Evolutionary conservation across 2,329 filamentous ascomycete species (phyloP).

Genomic region (Claviceps humidiphila): DNA sequence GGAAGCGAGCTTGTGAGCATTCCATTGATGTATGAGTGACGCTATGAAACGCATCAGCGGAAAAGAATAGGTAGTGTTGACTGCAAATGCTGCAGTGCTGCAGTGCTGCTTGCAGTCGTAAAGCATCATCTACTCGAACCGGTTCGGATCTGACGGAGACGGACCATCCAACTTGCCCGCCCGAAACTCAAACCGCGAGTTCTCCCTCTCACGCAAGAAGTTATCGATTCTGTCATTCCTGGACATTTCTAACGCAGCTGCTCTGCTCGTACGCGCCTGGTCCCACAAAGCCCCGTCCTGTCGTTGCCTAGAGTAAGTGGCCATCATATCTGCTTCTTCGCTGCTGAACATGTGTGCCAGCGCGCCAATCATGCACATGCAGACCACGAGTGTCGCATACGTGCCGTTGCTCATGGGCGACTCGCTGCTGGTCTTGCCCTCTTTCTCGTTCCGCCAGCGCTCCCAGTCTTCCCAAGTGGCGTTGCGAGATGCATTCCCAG

Average conservation of each 20-base stretch:
- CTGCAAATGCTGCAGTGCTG: neutral
- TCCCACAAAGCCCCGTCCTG: slow-evolving; percentile 53
- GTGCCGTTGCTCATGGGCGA: slow-evolving; percentile 65
- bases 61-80: neutral
- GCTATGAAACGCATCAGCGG: too few relatives aligned
- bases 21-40: too few relatives aligned
- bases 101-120: neutral
- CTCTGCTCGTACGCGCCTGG: slow-evolving; percentile 39
- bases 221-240: slow-evolving; percentile 58
- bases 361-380: slow-evolving; percentile 55
- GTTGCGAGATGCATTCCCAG: slow-evolving; percentile 46
- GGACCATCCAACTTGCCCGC: slow-evolving; percentile 18
- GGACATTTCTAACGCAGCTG: slow-evolving; percentile 36
- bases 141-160: slow-evolving; percentile 6
- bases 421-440: slow-evolving; percentile 30
- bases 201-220: slow-evolving; percentile 64
- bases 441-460: slow-evolving; percentile 50
- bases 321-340: slow-evolving; percentile 31
- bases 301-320: slow-evolving; percentile 52
- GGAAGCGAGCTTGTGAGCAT: too few relatives aligned
- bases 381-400: slow-evolving; percentile 57
- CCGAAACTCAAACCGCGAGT: slow-evolving; percentile 19
- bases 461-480: slow-evolving; percentile 99
- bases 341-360: slow-evolving; percentile 55
- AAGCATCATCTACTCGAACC: neutral